phyloP scores from a whole-genome alignment of 331 rosid genomes.

The Spiraea crenata region DNA sequence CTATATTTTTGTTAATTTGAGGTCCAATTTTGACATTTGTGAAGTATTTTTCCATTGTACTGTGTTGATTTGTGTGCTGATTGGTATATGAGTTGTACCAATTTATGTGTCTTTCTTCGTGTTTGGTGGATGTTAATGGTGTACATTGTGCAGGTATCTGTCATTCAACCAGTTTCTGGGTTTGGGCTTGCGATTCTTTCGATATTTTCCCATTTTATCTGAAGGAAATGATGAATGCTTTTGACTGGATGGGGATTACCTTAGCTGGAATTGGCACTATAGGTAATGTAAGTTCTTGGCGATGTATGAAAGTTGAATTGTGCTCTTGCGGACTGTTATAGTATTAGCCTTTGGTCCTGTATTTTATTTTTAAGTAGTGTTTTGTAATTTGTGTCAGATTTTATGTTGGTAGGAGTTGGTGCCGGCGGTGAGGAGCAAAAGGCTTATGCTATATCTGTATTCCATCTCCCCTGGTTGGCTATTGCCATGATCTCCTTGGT shows the following conservation, averaged over 20 bases:
- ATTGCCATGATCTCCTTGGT: too few species aligned
- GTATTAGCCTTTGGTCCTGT: slow-evolving; percentile 1
- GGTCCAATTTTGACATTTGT: not conserved
- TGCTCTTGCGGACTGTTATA: not conserved
- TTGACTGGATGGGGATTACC: slow-evolving; percentile 94
- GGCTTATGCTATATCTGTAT: slow-evolving; percentile 67
- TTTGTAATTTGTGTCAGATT: not conserved
- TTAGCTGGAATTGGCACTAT: slow-evolving; percentile 96
- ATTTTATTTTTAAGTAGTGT: not conserved
- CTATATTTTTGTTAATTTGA: not conserved
- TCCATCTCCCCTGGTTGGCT: slow-evolving; percentile 87
- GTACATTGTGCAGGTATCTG: slow-evolving; percentile 65
- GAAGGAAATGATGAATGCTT: slow-evolving; percentile 87
- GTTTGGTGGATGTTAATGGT: slow-evolving; percentile 17
- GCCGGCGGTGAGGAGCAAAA: slow-evolving; percentile 99
- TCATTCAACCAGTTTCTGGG: slow-evolving; percentile 98
- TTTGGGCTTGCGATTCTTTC: slow-evolving; percentile 97
- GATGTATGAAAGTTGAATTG: not conserved
- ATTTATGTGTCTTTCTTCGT: slow-evolving; percentile 4
- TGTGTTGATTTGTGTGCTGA: not conserved
- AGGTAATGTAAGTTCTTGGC: slow-evolving; percentile 74
- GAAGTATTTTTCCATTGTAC: not conserved
- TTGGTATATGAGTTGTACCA: not conserved
- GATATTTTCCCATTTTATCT: slow-evolving; percentile 92
- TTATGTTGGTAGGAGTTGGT: slow-evolving; percentile 76